Base-by-base conservation (phyloP, 768 basidiomycete species). In the Boletus pseudopeckii region DNA sequence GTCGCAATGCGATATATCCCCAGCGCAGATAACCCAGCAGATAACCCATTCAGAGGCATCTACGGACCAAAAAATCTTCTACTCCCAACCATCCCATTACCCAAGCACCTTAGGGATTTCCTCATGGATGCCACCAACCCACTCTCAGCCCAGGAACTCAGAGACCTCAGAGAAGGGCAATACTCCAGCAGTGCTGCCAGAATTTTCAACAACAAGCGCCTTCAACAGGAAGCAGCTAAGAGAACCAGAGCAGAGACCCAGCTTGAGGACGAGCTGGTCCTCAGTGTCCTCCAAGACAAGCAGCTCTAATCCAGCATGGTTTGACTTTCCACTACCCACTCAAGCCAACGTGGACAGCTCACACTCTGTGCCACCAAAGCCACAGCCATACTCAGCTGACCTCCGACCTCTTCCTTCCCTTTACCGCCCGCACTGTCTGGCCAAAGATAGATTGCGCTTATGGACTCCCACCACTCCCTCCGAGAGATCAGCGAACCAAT, bases 201-300 rank as follows among this genome's bases (percentile, higher is more conserved):
- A 5, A 0, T 9, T 1, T 17, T 42, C 41, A 15, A 8, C 1
- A 3, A 28, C 0, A 5, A 5, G 15, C 3, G 1, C 0, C 1
- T 6, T 6, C 10, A n/a, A 9, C 24, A 43, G 2, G 24, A 43
- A 10, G 26, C 26, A 6, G 5, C 4, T 0, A 3, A 43, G 26
- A 26, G 17, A 43, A 5, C 15, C 7, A n/a, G 26, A 43, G 26
- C 42, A 43, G 24, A 43, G 5, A 3, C 5, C 17, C 26, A 28
- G 26, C 42, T 10, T 0, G 17, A 43, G 3, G 26, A 43, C 1
- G 9, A 43, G 17, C 17, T 43, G 17, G 15, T 43, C 42, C 17
- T 26, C 24, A 43, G 5, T 2, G 2, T 28, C 5, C 5, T 43
- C 5, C 24, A 43, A n/a, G 2, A 11, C 6, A 0, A 26, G 11